phyloP scores from a whole-genome alignment of 768 basidiomycete genomes.

The Mycena maculata region DNA sequence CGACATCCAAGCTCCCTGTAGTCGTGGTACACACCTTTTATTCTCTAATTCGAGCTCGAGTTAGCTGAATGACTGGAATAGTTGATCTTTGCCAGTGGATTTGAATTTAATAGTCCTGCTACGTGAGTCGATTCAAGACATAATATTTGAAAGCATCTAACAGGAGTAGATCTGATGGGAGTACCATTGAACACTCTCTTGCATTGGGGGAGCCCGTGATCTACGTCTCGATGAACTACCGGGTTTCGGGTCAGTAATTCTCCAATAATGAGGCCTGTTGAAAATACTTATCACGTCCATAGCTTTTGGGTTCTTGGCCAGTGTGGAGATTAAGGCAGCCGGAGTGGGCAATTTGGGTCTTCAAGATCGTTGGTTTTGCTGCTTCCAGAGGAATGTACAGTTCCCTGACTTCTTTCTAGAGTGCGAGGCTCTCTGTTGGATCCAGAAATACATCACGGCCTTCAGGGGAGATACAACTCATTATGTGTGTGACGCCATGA shows the following conservation, averaged over 20 bases:
- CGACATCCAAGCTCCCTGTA: conserved; percentile 56
- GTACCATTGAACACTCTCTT: conserved; percentile 39
- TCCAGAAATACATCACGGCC: conserved; percentile 66
- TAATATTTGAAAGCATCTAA: not conserved
- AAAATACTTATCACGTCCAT: not conserved
- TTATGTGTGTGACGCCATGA: conserved; percentile 48
- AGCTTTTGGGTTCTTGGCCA: conserved; percentile 58
- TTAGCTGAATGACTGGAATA: not conserved
- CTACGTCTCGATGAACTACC: conserved; percentile 49
- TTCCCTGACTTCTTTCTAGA: conserved; percentile 45
- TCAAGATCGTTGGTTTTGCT: conserved; percentile 58
- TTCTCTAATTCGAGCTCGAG: conserved; percentile 33
- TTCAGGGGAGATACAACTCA: conserved; percentile 74
- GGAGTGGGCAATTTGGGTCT: conserved; percentile 68
- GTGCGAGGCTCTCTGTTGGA: conserved; percentile 71
- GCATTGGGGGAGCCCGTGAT: conserved; percentile 41
- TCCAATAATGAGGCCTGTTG: not conserved
- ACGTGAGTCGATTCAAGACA: not conserved
- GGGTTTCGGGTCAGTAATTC: conserved; percentile 34
- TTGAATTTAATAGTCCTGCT: not conserved
- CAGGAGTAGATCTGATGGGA: conserved; percentile 33
- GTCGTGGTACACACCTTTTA: conserved; percentile 51
- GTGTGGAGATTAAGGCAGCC: conserved; percentile 55
- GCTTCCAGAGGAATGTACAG: not conserved
- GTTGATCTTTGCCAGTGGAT: conserved; percentile 7